Evolutionary conservation across 1,284 basidiomycete genomes (phyloP).

Genomic region (Moesziomyces antarcticus): DNA sequence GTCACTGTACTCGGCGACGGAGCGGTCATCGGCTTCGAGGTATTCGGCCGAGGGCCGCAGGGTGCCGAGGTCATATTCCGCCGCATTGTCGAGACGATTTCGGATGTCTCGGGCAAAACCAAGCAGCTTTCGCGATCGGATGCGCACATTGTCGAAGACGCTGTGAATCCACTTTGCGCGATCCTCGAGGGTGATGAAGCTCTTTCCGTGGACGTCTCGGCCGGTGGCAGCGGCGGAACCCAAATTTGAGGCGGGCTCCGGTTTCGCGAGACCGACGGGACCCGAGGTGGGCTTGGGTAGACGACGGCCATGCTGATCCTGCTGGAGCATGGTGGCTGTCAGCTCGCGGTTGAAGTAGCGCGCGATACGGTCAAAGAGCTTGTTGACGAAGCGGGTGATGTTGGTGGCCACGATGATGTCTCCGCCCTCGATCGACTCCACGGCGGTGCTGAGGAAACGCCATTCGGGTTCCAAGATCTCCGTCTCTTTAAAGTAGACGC

Average conservation of each 20-base stretch:
- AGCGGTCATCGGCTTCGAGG: constrained; percentile 31
- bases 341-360: constrained; percentile 95
- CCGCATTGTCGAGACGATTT: constrained; percentile 91
- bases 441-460: constrained; percentile 93
- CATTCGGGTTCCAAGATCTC: constrained; percentile 96
- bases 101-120: constrained; percentile 75
- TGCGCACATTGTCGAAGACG: constrained; percentile 89
- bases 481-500: constrained; percentile 97
- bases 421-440: constrained; percentile 86
- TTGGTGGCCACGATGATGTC: constrained; percentile 83
- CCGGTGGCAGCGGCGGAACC: constrained; percentile 25
- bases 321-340: constrained; percentile 74
- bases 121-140: constrained; percentile 92
- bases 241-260: constrained; percentile 15
- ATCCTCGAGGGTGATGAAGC: constrained; percentile 80
- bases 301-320: constrained; percentile 31
- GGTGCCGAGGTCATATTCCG: constrained; percentile 88
- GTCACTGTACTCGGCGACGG: constrained; percentile 22
- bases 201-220: constrained; percentile 44
- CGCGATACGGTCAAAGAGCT: constrained; percentile 76
- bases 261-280: constrained; percentile 36
- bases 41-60: constrained; percentile 48
- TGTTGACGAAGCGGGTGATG: constrained; percentile 65
- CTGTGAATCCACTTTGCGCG: constrained; percentile 90
- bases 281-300: constrained; percentile 32